Percentiles rank a stretch among this genome's conserved stretches.
phyloP scores from a whole-genome alignment of 2,329 filamentous ascomycete species.

The Fusarium longipes region DNA sequence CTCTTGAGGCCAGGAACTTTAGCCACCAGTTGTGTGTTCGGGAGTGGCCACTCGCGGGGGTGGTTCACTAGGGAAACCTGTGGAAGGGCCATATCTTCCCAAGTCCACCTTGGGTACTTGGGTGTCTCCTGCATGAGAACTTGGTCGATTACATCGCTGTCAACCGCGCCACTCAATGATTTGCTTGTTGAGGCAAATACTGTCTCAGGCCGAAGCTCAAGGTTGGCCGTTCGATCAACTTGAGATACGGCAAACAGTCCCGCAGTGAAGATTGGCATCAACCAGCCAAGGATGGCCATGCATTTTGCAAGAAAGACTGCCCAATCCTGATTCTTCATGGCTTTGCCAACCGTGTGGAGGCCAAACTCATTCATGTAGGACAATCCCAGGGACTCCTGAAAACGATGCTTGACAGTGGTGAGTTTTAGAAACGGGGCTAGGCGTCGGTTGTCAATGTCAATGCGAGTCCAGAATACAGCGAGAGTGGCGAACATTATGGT shows the following conservation, averaged over 20 bases:
- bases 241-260: slow-evolving; percentile 44
- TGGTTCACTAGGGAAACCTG: slow-evolving; percentile 32
- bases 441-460: slow-evolving; percentile 45
- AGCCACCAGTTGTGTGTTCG: slow-evolving; percentile 40
- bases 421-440: slow-evolving; percentile 45
- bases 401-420: slow-evolving; percentile 32
- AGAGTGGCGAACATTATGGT: slow-evolving; percentile 40
- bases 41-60: slow-evolving; percentile 37
- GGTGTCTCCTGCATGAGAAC: slow-evolving; percentile 39
- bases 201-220: slow-evolving; percentile 40
- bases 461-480: slow-evolving; percentile 40
- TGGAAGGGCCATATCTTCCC: slow-evolving; percentile 43
- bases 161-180: slow-evolving; percentile 27
- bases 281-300: slow-evolving; percentile 45
- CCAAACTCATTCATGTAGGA: slow-evolving; percentile 48
- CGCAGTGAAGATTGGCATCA: slow-evolving; percentile 47
- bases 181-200: slow-evolving; percentile 39
- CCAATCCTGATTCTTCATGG: slow-evolving; percentile 44
- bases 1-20: slow-evolving; percentile 35
- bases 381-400: slow-evolving; percentile 42
- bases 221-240: slow-evolving; percentile 28
- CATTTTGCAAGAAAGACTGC: slow-evolving; percentile 45
- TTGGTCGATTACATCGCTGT: slow-evolving; percentile 30
- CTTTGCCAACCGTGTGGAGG: slow-evolving; percentile 39
- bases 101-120: slow-evolving; percentile 45